Evolutionary conservation across 768 basidiomycete genomes (phyloP).

Genomic region (Serendipita sp.): DNA sequence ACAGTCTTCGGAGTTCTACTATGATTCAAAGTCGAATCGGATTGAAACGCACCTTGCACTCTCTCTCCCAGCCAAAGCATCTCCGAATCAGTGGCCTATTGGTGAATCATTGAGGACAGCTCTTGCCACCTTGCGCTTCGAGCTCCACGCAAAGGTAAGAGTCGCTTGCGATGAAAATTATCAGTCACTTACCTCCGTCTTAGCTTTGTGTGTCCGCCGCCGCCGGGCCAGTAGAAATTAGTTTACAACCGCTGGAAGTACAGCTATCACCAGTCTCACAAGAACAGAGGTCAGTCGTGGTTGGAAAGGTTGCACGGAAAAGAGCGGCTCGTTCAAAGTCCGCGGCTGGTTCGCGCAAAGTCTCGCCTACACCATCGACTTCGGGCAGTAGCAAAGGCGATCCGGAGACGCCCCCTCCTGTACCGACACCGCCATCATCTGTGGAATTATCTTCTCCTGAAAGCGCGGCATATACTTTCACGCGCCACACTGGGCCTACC

Average conservation of each 20-base stretch:
- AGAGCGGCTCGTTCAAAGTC: neutral
- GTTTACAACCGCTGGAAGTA: neutral
- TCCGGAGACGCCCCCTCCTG: neutral
- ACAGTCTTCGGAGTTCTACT: constrained; percentile 24
- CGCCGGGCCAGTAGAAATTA: neutral
- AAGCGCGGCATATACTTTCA: neutral
- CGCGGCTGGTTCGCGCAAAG: neutral
- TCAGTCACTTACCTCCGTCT: neutral
- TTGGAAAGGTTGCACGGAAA: neutral
- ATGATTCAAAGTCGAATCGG: neutral
- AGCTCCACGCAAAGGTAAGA: constrained; percentile 48
- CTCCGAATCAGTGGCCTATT: constrained; percentile 53
- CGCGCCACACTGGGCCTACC: neutral
- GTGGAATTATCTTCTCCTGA: neutral
- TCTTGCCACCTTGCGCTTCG: constrained; percentile 49
- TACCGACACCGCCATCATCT: neutral
- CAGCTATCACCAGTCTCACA: neutral
- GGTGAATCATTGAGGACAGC: constrained; percentile 60
- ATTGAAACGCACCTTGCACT: constrained; percentile 2
- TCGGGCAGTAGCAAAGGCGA: constrained; percentile 2
- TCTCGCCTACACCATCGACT: neutral
- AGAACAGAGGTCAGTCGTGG: neutral
- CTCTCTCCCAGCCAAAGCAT: neutral
- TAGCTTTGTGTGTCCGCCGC: neutral
- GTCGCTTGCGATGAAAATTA: neutral